Conservation (phyloP, 352 stramenopile species). For the Globisporangium cystogenes region DNA sequence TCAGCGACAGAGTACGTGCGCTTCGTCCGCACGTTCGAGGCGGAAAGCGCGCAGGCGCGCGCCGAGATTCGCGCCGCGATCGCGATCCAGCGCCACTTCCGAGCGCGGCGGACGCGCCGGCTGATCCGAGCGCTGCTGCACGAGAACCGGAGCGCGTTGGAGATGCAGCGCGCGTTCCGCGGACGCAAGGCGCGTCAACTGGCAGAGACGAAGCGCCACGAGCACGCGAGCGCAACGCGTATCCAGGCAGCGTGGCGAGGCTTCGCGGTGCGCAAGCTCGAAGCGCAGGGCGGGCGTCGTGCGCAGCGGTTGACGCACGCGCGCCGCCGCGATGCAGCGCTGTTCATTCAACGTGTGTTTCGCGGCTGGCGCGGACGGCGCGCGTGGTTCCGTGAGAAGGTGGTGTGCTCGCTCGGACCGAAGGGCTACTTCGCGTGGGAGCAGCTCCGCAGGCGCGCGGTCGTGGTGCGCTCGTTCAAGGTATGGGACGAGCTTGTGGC, state of each 20-base stretch:
- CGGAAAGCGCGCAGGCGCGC: conserved; percentile 44
- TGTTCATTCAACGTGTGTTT: conserved; percentile 50
- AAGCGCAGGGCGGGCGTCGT: conserved; percentile 13
- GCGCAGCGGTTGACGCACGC: conserved; percentile 17
- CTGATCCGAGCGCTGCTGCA: conserved; percentile 43
- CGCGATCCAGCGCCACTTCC: conserved; percentile 63
- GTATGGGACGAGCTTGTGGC: conserved; percentile 76
- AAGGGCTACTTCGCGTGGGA: conserved; percentile 64
- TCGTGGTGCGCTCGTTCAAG: conserved; percentile 36
- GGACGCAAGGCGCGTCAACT: conserved; percentile 38
- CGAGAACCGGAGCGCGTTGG: conserved; percentile 48
- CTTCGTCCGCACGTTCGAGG: conserved; percentile 62
- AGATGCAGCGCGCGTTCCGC: conserved; percentile 65
- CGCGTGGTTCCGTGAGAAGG: conserved; percentile 32
- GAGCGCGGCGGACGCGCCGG: conserved; percentile 29
- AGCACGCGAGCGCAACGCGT: conserved; percentile 29
- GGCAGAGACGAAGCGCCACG: conserved; percentile 23
- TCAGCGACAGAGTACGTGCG: conserved; percentile 71
- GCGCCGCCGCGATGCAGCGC: conserved; percentile 19
- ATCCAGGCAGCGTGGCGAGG: conserved; percentile 56
- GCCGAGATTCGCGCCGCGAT: conserved; percentile 39
- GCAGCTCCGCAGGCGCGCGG: conserved; percentile 22
- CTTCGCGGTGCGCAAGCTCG: conserved; percentile 20
- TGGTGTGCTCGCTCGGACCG: conserved; percentile 41
- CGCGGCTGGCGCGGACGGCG: conserved; percentile 41